Evolutionary conservation across 2,329 filamentous ascomycete genomes (phyloP).

Genomic region (Neonectria sp.): DNA sequence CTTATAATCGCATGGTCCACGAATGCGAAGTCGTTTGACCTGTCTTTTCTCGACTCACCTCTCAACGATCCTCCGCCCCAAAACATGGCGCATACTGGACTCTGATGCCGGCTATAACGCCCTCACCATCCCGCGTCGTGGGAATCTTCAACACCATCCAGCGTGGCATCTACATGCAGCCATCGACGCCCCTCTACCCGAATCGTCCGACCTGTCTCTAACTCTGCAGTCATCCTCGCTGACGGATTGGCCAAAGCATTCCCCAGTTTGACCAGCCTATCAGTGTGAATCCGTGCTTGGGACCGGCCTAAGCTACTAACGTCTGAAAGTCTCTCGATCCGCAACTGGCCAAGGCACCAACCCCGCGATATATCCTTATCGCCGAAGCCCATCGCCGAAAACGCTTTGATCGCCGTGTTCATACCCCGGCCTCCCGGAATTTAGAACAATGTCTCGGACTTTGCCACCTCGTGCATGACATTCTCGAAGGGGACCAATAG

Average conservation of each 20-base stretch:
- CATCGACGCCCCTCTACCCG: conserved; percentile 13
- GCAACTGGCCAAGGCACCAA: conserved; percentile 2
- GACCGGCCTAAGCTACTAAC: conserved; percentile 3
- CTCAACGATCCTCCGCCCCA: background rate
- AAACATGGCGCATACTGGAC: background rate
- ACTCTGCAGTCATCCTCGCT: conserved; percentile 11
- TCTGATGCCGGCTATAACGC: background rate
- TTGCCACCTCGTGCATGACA: conserved; percentile 32
- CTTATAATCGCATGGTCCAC: background rate
- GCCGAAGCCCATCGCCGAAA: conserved; percentile 36
- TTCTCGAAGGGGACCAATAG: conserved; percentile 33
- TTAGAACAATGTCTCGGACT: conserved; percentile 44
- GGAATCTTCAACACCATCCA: background rate
- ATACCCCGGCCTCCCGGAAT: conserved; percentile 40
- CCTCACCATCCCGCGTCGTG: background rate
- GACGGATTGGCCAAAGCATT: conserved; percentile 10
- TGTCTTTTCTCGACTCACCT: conserved; percentile 11
- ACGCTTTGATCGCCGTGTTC: conserved; percentile 14
- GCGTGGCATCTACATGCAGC: conserved; percentile 13
- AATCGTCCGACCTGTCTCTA: conserved; percentile 9
- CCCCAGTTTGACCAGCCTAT: conserved; percentile 6
- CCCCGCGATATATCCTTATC: conserved; percentile 33
- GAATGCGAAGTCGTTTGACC: background rate
- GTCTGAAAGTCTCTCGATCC: conserved; percentile 15
- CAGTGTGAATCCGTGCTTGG: conserved; percentile 14